Evolutionary conservation across 108 stramenopile genomes (phyloP).

Genomic region (Poteriospumella lacustris): DNA sequence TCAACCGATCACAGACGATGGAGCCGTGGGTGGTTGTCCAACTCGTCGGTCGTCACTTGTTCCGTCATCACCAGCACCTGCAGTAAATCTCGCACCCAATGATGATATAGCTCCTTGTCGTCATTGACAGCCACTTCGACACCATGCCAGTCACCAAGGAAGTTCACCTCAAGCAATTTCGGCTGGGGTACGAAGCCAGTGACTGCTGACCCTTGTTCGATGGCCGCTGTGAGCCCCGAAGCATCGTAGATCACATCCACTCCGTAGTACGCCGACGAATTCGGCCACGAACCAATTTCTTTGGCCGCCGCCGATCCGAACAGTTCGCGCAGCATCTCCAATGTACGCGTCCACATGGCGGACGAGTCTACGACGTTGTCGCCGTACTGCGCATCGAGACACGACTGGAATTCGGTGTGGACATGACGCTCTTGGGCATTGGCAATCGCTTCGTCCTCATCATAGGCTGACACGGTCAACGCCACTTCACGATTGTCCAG

Average conservation of each 20-base stretch:
- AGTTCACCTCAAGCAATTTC: slow-evolving; percentile 1
- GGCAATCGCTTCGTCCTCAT: slow-evolving; percentile 9
- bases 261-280: neutral
- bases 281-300: neutral
- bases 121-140: neutral
- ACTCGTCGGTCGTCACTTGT: no score
- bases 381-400: neutral
- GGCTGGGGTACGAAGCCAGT: neutral
- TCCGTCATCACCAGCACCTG: neutral
- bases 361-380: neutral
- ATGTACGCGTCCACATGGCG: neutral
- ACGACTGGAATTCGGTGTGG: neutral
- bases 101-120: neutral
- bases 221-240: neutral
- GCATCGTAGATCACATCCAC: neutral
- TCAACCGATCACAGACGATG: no score
- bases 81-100: neutral
- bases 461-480: neutral
- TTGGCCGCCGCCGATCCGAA: neutral
- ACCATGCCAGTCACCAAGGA: slow-evolving; percentile 8
- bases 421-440: neutral
- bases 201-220: no score
- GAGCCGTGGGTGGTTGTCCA: no score
- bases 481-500: neutral
- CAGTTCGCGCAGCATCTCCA: neutral